Evolutionary conservation across 1,139 yeast genomes (phyloP).

Genomic region (Lipomyces yarrowii): DNA sequence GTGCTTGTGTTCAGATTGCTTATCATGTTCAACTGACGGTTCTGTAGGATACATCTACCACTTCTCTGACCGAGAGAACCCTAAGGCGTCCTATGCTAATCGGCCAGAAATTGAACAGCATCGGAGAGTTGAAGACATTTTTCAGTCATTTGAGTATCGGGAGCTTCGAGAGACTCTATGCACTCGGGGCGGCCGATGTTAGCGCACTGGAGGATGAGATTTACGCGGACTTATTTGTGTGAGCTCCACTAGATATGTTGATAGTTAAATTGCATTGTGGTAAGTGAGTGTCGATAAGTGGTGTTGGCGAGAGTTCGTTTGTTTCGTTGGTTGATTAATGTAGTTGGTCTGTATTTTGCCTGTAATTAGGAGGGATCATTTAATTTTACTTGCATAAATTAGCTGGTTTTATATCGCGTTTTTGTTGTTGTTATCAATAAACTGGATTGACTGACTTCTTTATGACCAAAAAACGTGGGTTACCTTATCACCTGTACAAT

Average conservation of each 20-base stretch:
- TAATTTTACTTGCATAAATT: not conserved
- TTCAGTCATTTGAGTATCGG: conserved; percentile 71
- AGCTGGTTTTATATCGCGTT: not conserved
- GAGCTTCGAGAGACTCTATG: conserved; percentile 72
- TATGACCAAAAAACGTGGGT: not conserved
- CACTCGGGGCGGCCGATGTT: conserved; percentile 54
- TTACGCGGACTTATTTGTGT: conserved; percentile 54
- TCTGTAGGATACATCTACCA: conserved; percentile 3
- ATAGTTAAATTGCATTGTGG: not conserved
- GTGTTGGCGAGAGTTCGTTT: not conserved
- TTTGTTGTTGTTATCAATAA: not conserved
- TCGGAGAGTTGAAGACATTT: conserved; percentile 64
- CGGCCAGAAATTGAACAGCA: conserved; percentile 45
- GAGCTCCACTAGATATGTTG: not conserved
- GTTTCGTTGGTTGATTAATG: not conserved
- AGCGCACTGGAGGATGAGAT: conserved; percentile 58
- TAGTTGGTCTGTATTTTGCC: not conserved
- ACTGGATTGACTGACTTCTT: not conserved
- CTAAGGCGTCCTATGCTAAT: conserved; percentile 29
- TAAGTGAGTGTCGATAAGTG: not conserved
- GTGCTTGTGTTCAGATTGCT: not conserved
- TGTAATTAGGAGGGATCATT: conserved; percentile 1
- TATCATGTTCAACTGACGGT: too few species aligned
- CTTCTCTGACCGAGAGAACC: conserved; percentile 14
- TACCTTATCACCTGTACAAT: not conserved